These are phyloP conservation scores for Cucumis cinereus DNA, from an alignment of 306 rosid genomes.

Conservation along the genomic window DNA sequence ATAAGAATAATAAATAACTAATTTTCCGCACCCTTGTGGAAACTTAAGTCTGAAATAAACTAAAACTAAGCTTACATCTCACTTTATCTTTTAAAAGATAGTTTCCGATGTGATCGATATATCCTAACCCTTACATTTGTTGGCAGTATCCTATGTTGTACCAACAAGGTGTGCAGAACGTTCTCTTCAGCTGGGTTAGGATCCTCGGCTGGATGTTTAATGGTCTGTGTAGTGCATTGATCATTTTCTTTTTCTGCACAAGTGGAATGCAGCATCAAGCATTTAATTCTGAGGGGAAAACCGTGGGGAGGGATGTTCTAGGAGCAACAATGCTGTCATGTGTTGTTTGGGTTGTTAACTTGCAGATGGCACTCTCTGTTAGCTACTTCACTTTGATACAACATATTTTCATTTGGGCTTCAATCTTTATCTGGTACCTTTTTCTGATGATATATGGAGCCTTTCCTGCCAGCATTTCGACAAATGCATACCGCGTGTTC, in stretches of 20 bases:
- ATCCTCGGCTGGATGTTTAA: conserved; percentile 84
- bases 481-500: conserved; percentile 55
- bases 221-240: conserved; percentile 49
- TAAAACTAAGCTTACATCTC: neutral
- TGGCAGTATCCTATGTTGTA: conserved; percentile 80
- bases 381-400: conserved; percentile 90
- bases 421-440: conserved; percentile 66
- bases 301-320: conserved; percentile 61
- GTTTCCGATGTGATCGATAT: neutral
- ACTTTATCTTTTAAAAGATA: conserved; percentile 10
- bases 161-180: conserved; percentile 89
- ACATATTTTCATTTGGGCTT: conserved; percentile 75
- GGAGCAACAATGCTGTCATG: conserved; percentile 80
- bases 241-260: conserved; percentile 80
- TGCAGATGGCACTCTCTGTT: conserved; percentile 78
- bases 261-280: conserved; percentile 58
- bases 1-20: neutral
- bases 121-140: neutral
- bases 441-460: conserved; percentile 68
- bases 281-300: conserved; percentile 51
- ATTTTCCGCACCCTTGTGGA: neutral
- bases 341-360: conserved; percentile 83
- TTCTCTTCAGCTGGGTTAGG: conserved; percentile 86
- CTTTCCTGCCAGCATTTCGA: conserved; percentile 32
- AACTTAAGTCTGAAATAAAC: neutral